Evolutionary conservation across 2,329 filamentous ascomycete genomes (phyloP).

Genomic region (Botrytis fragariae): DNA sequence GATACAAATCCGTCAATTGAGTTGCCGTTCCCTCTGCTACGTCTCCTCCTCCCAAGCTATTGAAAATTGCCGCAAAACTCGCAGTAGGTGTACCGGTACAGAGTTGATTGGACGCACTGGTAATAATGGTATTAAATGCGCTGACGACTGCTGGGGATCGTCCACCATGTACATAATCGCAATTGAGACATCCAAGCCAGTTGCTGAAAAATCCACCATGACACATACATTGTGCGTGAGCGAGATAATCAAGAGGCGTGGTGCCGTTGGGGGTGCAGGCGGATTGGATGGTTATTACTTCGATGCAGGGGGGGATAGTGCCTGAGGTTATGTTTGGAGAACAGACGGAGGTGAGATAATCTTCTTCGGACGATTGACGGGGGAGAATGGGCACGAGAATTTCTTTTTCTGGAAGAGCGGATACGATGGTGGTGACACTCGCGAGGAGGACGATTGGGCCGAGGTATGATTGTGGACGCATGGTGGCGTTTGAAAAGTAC

Average conservation of each 20-base stretch:
- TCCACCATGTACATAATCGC: constrained; percentile 43
- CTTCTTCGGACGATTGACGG: constrained; percentile 20
- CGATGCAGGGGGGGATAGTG: constrained; percentile 40
- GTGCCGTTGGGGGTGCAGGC: constrained; percentile 40
- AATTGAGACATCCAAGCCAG: constrained; percentile 45
- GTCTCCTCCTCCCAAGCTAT: constrained; percentile 31
- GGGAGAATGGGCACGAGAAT: constrained; percentile 7
- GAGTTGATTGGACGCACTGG: constrained; percentile 39
- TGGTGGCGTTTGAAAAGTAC: neutral
- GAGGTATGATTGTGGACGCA: neutral
- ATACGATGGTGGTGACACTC: neutral
- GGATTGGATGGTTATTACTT: constrained; percentile 40
- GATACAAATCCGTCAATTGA: constrained; percentile 38
- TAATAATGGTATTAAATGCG: constrained; percentile 41
- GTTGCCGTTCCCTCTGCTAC: constrained; percentile 39
- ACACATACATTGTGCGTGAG: constrained; percentile 45
- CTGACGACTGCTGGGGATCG: constrained; percentile 40
- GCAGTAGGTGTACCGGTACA: constrained; percentile 44
- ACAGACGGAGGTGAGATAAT: constrained; percentile 27
- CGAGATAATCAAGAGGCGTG: constrained; percentile 32
- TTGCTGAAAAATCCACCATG: constrained; percentile 45
- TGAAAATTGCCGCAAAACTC: constrained; percentile 40
- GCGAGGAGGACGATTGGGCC: neutral
- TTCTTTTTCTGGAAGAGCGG: constrained; percentile 3
- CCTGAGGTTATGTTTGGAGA: constrained; percentile 23